Evolutionary conservation across 2,329 filamentous ascomycete species (phyloP).

Genomic region (Botryotinia calthae): DNA sequence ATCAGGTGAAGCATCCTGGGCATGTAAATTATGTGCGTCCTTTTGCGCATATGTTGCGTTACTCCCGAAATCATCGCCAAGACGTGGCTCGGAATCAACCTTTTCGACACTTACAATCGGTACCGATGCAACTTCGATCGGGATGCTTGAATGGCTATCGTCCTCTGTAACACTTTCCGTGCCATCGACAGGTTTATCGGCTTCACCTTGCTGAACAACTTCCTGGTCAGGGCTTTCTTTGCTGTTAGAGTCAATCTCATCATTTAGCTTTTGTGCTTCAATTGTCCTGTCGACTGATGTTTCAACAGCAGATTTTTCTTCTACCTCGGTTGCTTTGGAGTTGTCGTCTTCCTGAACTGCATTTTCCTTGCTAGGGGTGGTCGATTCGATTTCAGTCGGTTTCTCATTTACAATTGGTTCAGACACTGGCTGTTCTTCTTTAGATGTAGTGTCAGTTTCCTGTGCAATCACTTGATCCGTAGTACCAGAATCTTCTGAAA

Average conservation of each 20-base stretch:
- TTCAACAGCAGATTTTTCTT: not conserved
- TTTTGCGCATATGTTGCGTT: slow-evolving; percentile 39
- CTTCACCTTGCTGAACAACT: not conserved
- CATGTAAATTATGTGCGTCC: slow-evolving; percentile 37
- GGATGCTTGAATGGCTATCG: not conserved
- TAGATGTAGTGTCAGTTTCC: not conserved
- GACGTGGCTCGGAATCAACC: slow-evolving; percentile 37
- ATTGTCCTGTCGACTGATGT: not conserved
- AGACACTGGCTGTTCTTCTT: not conserved
- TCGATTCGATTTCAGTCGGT: not conserved
- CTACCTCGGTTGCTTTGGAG: not conserved
- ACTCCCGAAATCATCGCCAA: slow-evolving; percentile 41
- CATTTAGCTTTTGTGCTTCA: not conserved
- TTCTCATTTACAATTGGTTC: not conserved
- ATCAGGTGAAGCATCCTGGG: slow-evolving; percentile 40
- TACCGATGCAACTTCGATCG: not conserved
- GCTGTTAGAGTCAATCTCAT: not conserved
- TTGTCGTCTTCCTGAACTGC: not conserved
- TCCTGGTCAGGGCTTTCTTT: not conserved
- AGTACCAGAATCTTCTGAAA: not conserved
- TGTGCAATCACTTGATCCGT: not conserved
- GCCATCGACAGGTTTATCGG: not conserved
- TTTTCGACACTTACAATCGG: slow-evolving; percentile 40
- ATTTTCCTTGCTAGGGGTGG: not conserved
- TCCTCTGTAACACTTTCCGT: not conserved